Conservation (phyloP, 1,284 basidiomycete genomes). For the Pseudozyma sp. region DNA sequence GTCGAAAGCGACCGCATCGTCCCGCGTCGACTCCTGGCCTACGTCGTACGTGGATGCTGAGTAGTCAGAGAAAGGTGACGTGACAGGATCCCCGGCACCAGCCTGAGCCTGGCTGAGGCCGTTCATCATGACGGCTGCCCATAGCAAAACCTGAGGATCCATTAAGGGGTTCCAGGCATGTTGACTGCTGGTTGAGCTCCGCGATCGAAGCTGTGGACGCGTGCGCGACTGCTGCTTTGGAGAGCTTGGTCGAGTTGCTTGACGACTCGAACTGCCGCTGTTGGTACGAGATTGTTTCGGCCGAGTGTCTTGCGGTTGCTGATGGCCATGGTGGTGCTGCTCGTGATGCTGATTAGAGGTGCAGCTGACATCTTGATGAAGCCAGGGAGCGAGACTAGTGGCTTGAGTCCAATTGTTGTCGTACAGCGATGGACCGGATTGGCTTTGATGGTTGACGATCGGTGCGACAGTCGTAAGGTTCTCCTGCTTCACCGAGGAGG, state of each 20-base stretch:
- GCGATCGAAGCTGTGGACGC: neutral
- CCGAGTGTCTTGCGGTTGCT: neutral
- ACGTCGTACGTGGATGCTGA: neutral
- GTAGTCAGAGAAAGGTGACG: neutral
- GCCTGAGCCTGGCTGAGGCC: neutral
- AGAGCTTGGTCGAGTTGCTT: neutral
- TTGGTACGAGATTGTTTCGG: neutral
- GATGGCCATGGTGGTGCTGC: neutral
- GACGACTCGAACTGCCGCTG: neutral
- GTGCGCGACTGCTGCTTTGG: slow-evolving; percentile 1
- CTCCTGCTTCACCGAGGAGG: too few species aligned
- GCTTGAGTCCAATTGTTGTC: slow-evolving; percentile 4
- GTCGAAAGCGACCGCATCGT: neutral
- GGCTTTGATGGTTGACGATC: neutral
- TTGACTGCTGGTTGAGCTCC: neutral
- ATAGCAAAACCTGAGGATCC: slow-evolving; percentile 1
- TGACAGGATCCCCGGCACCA: neutral
- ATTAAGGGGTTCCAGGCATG: neutral
- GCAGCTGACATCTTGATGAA: slow-evolving; percentile 1
- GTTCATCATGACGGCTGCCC: slow-evolving; percentile 6
- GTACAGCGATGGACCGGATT: neutral
- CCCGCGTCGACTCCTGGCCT: neutral
- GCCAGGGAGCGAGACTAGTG: slow-evolving; percentile 1
- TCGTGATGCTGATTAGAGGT: neutral
- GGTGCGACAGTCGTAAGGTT: neutral